A percentile compares a stretch with the other conserved stretches of the same genome.
These are phyloP conservation scores for Nematodospora valgi DNA, from an alignment of 805 yeast genomes.

Conservation along the genomic window DNA sequence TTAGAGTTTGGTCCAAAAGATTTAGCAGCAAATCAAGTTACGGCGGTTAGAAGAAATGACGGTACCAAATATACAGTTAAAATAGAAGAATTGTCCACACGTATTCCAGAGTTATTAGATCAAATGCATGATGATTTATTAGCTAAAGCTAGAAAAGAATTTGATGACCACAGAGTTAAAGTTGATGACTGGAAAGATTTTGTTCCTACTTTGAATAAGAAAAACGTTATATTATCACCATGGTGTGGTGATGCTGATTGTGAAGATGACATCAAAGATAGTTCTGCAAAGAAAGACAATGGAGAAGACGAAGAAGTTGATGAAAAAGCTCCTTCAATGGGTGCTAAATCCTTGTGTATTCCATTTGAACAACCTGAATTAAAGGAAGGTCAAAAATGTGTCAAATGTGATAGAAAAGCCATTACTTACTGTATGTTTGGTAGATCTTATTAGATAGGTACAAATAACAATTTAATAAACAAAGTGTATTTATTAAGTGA, in stretches of 20 bases:
- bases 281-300: constrained; percentile 75
- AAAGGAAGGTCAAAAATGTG: constrained; percentile 78
- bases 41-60: constrained; percentile 91
- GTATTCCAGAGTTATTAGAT: constrained; percentile 75
- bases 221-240: constrained; percentile 89
- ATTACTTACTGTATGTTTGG: constrained; percentile 91
- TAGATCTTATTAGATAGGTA: constrained; percentile 70
- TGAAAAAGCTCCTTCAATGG: constrained; percentile 98
- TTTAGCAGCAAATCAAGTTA: constrained; percentile 69
- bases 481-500: constrained; percentile 1
- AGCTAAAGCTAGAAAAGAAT: constrained; percentile 73
- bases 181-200: constrained; percentile 89
- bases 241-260: constrained; percentile 96
- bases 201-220: constrained; percentile 85
- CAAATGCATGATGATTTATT: constrained; percentile 75
- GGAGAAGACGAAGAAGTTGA: constrained; percentile 84
- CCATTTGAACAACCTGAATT: constrained; percentile 90
- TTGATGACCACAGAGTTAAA: constrained; percentile 76
- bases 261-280: constrained; percentile 95
- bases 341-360: constrained; percentile 97
- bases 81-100: constrained; percentile 59
- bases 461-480: background rate
- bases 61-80: constrained; percentile 69
- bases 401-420: constrained; percentile 77
- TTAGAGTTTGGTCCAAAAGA: constrained; percentile 97